phyloP scores from a whole-genome alignment of 2,329 filamentous ascomycete species.

The Ophiostoma sp. region DNA sequence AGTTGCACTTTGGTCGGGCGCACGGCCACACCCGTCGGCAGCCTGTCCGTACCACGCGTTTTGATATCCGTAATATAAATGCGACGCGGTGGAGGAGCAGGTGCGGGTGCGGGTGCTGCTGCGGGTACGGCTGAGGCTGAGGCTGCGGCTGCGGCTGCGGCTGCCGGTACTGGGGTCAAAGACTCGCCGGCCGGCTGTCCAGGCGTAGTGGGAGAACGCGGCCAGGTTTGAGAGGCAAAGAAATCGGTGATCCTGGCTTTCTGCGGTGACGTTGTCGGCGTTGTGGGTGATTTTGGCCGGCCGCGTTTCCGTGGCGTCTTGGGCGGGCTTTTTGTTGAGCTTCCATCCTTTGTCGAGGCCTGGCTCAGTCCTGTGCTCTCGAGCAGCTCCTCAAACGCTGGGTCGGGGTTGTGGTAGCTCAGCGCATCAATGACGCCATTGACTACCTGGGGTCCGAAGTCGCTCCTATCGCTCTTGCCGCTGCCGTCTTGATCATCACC shows the following conservation, averaged over 20 bases:
- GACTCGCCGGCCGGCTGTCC: too few relatives aligned
- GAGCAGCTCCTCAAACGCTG: constrained; percentile 54
- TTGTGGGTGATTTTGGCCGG: constrained; percentile 1
- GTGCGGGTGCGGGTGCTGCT: neutral
- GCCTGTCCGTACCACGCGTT: constrained; percentile 60
- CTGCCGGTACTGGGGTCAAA: neutral
- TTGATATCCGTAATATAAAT: constrained; percentile 87
- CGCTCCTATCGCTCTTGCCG: constrained; percentile 37
- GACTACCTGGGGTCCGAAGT: constrained; percentile 53
- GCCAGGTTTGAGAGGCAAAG: constrained; percentile 19
- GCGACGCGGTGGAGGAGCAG: constrained; percentile 27
- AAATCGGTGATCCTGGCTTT: constrained; percentile 26
- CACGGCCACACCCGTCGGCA: constrained; percentile 61
- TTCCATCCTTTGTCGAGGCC: constrained; percentile 2
- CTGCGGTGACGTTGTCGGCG: constrained; percentile 18
- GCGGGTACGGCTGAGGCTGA: neutral
- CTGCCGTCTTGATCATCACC: neutral
- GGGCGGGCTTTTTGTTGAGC: neutral
- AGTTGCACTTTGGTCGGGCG: constrained; percentile 79
- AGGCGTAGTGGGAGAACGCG: neutral
- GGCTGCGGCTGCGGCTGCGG: constrained; percentile 4
- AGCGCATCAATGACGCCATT: constrained; percentile 88
- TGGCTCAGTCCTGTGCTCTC: constrained; percentile 31
- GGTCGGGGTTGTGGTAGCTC: constrained; percentile 69
- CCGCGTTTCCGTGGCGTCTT: constrained; percentile 3